Evolutionary conservation across 2,329 filamentous ascomycete genomes (phyloP), one percentile per base, ranked within the genome.

Genomic region (Apiospora phragmitis): DNA sequence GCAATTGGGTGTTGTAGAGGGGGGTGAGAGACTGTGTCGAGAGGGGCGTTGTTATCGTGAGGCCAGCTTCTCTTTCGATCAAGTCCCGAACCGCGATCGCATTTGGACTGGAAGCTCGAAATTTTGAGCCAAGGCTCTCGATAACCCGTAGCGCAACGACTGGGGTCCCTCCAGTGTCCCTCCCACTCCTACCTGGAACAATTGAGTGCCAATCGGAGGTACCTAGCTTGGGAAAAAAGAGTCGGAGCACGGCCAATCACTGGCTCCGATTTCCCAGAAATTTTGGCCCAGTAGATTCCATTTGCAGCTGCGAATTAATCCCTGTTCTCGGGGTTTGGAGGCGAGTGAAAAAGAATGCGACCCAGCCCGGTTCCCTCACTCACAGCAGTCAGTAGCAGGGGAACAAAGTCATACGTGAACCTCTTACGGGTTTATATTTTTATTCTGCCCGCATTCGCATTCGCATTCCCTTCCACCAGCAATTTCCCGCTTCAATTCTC

Each of bases 401-500:
- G 65, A 67, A 43, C 5, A 67, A 67, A 67, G 43, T 24, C 65
- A 9, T 43, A 67, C 55, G 55, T 62, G 55, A 62, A 38, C 55
- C 55, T 59, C 51, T 62, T 29, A 62, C 55, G 55, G 75, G 21
- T 62, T 69, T 59, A 3, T 41, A 12, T 21, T 43, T 16, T 43
- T 55, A 29, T 32, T 16, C 29, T 35, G 9, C 51, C 29, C 51
- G 8, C 29, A 51, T 18, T 32, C 49, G 49, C 49, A 29, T 69
- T 21, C 49, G 49, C 49, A 29, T 69, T 38, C 8, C 11, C n/a
- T 62, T 51, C 16, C 35, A 41, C 24, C 7, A 29, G 26, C 3
- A n/a, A n/a, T 69, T 69, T 66, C 68, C 49, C 24, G 32, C 41
- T 68, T 69, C 70, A 67, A 71, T 73, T 38, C 62, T 75, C 73